A percentile compares a stretch with the other conserved stretches of the same genome.
phyloP scores from a whole-genome alignment of 1,284 basidiomycete species.

The Caloboletus firmus region DNA sequence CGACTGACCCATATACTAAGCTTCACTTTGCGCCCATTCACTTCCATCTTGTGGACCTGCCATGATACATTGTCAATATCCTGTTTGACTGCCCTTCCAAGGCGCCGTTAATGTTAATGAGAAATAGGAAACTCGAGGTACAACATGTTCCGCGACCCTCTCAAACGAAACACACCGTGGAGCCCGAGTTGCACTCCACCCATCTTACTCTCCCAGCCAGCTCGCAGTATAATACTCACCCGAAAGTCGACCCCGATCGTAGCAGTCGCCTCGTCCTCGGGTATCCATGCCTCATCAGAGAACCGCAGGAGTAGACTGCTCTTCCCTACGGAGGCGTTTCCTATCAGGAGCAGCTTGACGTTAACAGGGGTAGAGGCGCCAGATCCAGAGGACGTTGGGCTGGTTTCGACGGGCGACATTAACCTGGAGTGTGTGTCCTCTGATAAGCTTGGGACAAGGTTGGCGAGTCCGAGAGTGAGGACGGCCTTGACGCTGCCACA shows the following conservation, averaged over 20 bases:
- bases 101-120: not conserved
- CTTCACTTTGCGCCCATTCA: constrained; percentile 77
- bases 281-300: constrained; percentile 95
- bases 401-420: constrained; percentile 24
- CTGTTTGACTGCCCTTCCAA: not conserved
- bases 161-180: not conserved
- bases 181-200: not conserved
- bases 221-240: constrained; percentile 43
- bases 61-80: constrained; percentile 4
- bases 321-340: constrained; percentile 91
- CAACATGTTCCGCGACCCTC: not conserved
- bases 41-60: constrained; percentile 81
- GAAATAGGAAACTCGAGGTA: not conserved
- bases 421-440: not conserved
- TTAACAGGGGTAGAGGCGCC: constrained; percentile 24
- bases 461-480: not conserved
- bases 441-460: not conserved
- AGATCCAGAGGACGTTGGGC: constrained; percentile 10
- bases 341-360: constrained; percentile 73
- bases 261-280: constrained; percentile 91
- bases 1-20: constrained; percentile 77
- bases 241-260: constrained; percentile 91
- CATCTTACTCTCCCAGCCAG: not conserved
- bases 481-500: constrained; percentile 5
- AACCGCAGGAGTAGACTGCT: constrained; percentile 90